Base-by-base conservation (phyloP, 2,329 filamentous ascomycete species). In the Ceratocystis diversiconidia region DNA sequence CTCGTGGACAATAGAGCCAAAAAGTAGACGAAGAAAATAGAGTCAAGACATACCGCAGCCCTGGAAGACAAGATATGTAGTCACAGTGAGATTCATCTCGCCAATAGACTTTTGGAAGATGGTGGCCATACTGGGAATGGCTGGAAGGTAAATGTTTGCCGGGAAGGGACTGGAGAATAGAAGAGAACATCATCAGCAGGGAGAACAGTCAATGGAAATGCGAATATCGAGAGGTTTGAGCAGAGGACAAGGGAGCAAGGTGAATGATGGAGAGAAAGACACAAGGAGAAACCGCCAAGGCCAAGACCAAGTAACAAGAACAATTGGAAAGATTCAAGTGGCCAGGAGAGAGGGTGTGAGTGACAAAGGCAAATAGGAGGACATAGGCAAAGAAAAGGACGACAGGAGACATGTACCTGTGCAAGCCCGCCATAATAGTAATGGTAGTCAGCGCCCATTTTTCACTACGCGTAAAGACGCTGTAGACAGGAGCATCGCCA, bases 111-210 rank as follows among this genome's bases (percentile, higher is more conserved):
- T 63, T 4, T 70, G 61, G 50, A 75, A 74, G n/a, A 69, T 73
- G 0, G 62, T 52, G 2, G 71, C 66, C 6, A 75, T 64, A 4
- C 69, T 70, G 0, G 72, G 73, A 2, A 74, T 71, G 2, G 72
- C 72, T 1, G 73, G 73, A 32, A 74, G 72, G 60, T 74, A 74
- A 28, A 75, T 74, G 68, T 73, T 75, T 30, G 73, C 73, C 0
- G 73, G 73, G 36, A 74, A 62, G 17, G 73, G 73, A 28, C 73
- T 74, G 61, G 52, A 28, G 25, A 32, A n/a, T 12, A 32, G 52
- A 57, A 7, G 17, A n/a, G 22, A 32, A 15, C 17, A 15, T 36
- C 1, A 5, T 61, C 25, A 61, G 59, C 59, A 15, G 17, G 36
- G 10, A 41, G 10, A 41, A 41, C 36, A 4, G 10, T 4, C 10